Percentiles rank a stretch among this genome's conserved stretches.
phyloP scores from a whole-genome alignment of 208 protist genomes.

The Leptomonas pyrrhocoris region DNA sequence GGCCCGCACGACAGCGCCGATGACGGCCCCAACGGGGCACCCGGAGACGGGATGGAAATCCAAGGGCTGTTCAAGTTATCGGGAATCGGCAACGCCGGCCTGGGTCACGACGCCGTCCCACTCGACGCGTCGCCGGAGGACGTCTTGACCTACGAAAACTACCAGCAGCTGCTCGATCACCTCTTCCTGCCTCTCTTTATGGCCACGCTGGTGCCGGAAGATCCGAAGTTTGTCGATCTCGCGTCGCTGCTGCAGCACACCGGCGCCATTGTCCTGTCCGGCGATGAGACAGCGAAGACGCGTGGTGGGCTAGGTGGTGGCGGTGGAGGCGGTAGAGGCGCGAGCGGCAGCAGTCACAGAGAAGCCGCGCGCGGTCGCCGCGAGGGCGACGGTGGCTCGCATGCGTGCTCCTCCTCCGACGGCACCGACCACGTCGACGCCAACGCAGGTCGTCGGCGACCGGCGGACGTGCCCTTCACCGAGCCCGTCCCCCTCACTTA shows the following conservation, averaged over 20 bases:
- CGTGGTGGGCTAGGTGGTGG: constrained; percentile 2
- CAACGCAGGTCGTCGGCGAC: constrained; percentile 55
- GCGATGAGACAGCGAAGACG: constrained; percentile 94
- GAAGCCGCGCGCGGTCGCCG: background rate
- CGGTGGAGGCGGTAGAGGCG: background rate
- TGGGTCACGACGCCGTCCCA: constrained; percentile 11
- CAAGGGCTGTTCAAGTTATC: background rate
- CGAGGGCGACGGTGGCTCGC: constrained; percentile 5
- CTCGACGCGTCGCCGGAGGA: constrained; percentile 17
- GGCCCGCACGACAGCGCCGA: background rate
- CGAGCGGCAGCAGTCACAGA: background rate
- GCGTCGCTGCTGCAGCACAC: constrained; percentile 93
- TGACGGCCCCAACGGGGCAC: background rate
- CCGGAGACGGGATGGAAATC: background rate
- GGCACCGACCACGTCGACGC: background rate
- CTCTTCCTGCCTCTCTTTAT: constrained; percentile 98
- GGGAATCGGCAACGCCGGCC: background rate
- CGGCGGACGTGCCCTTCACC: constrained; percentile 96
- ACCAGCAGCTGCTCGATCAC: constrained; percentile 96
- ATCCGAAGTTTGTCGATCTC: constrained; percentile 89
- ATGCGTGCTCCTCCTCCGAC: background rate
- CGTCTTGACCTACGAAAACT: constrained; percentile 74
- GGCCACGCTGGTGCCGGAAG: constrained; percentile 94
- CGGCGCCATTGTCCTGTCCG: constrained; percentile 95
- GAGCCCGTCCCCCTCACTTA: constrained; percentile 93